A percentile compares a stretch with the other conserved stretches of the same genome.
These are phyloP conservation scores for Scedosporium aurantiacum DNA, from an alignment of 2,329 filamentous ascomycete species.

Conservation along the genomic window DNA sequence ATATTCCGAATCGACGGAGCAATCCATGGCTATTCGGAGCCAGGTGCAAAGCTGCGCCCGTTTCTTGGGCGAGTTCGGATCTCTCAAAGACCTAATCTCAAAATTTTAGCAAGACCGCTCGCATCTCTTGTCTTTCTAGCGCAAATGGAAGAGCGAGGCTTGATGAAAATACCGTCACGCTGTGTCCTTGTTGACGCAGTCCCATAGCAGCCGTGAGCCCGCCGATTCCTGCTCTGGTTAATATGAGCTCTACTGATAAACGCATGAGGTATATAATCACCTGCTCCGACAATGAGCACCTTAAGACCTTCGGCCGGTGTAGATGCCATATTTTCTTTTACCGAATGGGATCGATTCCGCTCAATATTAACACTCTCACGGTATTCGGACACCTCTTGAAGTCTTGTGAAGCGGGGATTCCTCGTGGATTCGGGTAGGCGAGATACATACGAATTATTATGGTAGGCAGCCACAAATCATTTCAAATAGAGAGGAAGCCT, in stretches of 20 bases:
- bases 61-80: conserved; percentile 42
- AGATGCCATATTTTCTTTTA: background rate
- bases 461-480: too few species aligned
- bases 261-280: conserved; percentile 1
- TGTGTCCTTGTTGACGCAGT: conserved; percentile 35
- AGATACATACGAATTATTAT: too few species aligned
- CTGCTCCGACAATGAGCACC: conserved; percentile 15
- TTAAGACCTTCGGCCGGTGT: conserved; percentile 7
- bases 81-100: conserved; percentile 41
- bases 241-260: background rate
- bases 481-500: too few species aligned
- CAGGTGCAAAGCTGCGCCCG: conserved; percentile 51
- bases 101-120: conserved; percentile 9
- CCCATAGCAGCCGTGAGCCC: conserved; percentile 37
- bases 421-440: too few species aligned
- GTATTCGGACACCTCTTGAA: too few species aligned
- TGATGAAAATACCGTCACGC: conserved; percentile 20
- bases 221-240: conserved; percentile 27
- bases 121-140: too few species aligned
- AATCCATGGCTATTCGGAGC: conserved; percentile 51
- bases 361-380: too few species aligned
- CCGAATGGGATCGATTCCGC: background rate
- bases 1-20: conserved; percentile 29
- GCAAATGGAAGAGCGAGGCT: too few species aligned
- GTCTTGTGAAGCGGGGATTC: too few species aligned